Conservation (phyloP, 352 stramenopile genomes). For the Phytophthora brassicae region DNA sequence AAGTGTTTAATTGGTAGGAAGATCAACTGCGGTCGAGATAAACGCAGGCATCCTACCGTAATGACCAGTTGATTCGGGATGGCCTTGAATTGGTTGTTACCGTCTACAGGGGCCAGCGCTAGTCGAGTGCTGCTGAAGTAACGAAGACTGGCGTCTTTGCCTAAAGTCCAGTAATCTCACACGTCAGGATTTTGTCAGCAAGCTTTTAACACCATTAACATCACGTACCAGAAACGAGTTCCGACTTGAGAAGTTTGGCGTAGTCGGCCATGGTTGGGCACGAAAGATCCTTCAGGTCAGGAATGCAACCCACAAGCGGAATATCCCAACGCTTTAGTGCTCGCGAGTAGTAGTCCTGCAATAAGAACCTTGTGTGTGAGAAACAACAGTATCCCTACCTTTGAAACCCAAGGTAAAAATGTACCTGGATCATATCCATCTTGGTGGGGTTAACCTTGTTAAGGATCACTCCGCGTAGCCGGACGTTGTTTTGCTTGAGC, state of each 20-base stretch:
- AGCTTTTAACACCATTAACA: background rate
- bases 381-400: background rate
- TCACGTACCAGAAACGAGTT: slow-evolving; percentile 67
- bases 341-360: slow-evolving; percentile 86
- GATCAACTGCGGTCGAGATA: background rate
- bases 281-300: slow-evolving; percentile 79
- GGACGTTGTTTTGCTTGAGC: slow-evolving; percentile 75
- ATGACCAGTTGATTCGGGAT: slow-evolving; percentile 87
- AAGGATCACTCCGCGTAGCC: slow-evolving; percentile 78
- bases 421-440: slow-evolving; percentile 90
- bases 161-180: slow-evolving; percentile 18
- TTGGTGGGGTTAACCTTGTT: slow-evolving; percentile 90
- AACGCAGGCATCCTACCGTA: slow-evolving; percentile 43
- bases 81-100: slow-evolving; percentile 80
- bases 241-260: slow-evolving; percentile 82
- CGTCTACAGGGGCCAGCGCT: slow-evolving; percentile 75
- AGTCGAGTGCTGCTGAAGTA: slow-evolving; percentile 88
- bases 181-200: slow-evolving; percentile 3
- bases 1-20: background rate
- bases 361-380: background rate
- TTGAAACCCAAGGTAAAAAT: background rate
- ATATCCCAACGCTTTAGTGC: slow-evolving; percentile 90
- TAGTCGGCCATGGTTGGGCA: slow-evolving; percentile 88
- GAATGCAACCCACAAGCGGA: slow-evolving; percentile 87
- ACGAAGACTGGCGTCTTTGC: slow-evolving; percentile 66